These are phyloP conservation scores for Atalantia buxifolia DNA, from an alignment of 345 rosid genomes.

Conservation along the genomic window DNA sequence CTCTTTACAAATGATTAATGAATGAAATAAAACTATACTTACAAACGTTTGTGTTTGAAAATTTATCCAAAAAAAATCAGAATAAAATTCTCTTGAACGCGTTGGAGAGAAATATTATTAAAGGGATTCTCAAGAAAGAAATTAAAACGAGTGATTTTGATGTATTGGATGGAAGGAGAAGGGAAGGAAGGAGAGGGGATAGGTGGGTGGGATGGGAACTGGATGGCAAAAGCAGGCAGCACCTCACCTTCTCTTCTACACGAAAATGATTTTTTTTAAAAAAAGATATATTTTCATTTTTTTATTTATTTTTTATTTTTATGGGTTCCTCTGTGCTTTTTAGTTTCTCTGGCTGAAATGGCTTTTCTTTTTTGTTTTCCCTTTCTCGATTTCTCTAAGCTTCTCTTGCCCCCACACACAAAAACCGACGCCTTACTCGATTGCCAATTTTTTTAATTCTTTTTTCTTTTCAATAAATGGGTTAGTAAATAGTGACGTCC, in stretches of 20 bases:
- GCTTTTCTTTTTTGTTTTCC: constrained; percentile 11
- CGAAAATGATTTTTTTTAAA: background rate
- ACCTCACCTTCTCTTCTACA: constrained; percentile 36
- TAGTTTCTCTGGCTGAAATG: constrained; percentile 27
- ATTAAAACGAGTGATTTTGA: no score
- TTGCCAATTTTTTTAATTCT: background rate
- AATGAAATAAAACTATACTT: background rate
- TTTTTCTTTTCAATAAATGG: background rate
- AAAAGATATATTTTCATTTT: no score
- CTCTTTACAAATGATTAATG: background rate
- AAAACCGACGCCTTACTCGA: constrained; percentile 31
- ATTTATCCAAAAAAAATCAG: no score
- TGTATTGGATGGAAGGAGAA: constrained; percentile 12
- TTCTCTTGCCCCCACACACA: constrained; percentile 40
- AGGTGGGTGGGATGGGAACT: constrained; percentile 17
- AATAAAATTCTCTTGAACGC: background rate
- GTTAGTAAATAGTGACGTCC: no score
- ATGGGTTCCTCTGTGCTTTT: background rate
- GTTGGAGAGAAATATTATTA: background rate
- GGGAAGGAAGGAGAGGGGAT: background rate
- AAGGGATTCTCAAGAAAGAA: background rate
- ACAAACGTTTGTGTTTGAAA: no score
- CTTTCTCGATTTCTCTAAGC: constrained; percentile 37
- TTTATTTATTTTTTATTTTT: background rate
- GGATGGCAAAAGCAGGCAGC: constrained; percentile 27